Percentiles rank a stretch among this genome's conserved stretches.
phyloP scores from a whole-genome alignment of 768 basidiomycete species.

The Tulasnella sp. region DNA sequence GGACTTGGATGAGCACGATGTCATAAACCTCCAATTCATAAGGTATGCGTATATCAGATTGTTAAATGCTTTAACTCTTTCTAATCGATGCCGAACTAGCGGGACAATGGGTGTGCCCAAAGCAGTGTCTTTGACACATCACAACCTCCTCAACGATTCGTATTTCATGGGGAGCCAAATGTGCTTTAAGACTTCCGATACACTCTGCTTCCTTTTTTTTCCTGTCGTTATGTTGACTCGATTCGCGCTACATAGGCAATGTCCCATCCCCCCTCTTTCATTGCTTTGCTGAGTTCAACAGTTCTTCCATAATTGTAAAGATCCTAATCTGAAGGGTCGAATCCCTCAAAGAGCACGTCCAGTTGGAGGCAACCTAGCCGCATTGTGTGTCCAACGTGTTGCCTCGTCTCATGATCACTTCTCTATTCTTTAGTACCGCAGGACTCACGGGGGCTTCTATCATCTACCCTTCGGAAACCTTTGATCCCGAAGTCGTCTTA shows the following conservation, averaged over 20 bases:
- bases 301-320: not conserved
- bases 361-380: conserved; percentile 17
- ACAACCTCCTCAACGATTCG: conserved; percentile 68
- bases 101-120: conserved; percentile 75
- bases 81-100: conserved; percentile 29
- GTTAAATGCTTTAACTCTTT: not conserved
- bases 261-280: conserved; percentile 78
- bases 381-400: not conserved
- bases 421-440: too few relatives aligned
- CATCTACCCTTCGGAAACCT: conserved; percentile 62
- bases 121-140: conserved; percentile 73
- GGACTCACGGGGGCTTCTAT: conserved; percentile 65
- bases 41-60: conserved; percentile 36
- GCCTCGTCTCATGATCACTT: not conserved
- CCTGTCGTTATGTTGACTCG: not conserved
- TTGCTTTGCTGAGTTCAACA: conserved; percentile 70
- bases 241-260: conserved; percentile 42
- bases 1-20: conserved; percentile 47
- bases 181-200: too few relatives aligned
- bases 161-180: conserved; percentile 60
- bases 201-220: too few relatives aligned
- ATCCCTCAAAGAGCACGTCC: conserved; percentile 29
- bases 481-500: conserved; percentile 53
- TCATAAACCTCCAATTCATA: conserved; percentile 78
- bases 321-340: conserved; percentile 7